Evolutionary conservation across 129 eudicot species (phyloP).

Genomic region (Pseudognaphalium luteoalbum): DNA sequence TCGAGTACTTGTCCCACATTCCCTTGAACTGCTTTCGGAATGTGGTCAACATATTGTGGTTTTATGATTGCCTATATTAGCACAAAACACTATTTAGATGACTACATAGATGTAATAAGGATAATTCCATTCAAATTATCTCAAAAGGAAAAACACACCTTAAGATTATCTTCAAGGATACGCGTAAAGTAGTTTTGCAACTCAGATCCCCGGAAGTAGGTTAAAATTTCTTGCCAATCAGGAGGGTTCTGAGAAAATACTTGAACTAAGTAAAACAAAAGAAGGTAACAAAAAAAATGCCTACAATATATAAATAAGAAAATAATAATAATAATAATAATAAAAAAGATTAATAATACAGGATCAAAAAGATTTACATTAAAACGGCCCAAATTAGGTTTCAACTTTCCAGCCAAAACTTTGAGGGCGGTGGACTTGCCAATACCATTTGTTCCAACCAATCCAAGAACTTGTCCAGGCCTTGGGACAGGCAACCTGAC

Average conservation of each 20-base stretch:
- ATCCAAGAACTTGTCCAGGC: slow-evolving; percentile 93
- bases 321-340: background rate
- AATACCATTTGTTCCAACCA: slow-evolving; percentile 90
- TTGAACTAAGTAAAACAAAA: background rate
- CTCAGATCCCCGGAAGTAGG: slow-evolving; percentile 93
- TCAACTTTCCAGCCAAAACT: slow-evolving; percentile 80
- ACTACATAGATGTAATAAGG: background rate
- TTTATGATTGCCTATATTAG: slow-evolving; percentile 77
- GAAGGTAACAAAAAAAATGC: background rate
- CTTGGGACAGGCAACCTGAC: slow-evolving; percentile 93
- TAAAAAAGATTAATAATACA: background rate
- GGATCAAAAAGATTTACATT: slow-evolving; percentile 39
- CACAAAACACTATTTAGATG: background rate
- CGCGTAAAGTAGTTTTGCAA: slow-evolving; percentile 94
- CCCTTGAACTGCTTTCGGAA: slow-evolving; percentile 99
- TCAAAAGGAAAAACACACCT: slow-evolving; percentile 42
- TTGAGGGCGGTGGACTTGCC: slow-evolving; percentile 87
- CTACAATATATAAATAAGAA: background rate
- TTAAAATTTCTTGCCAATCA: slow-evolving; percentile 96
- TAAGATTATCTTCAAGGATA: slow-evolving; percentile 89
- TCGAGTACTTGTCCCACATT: slow-evolving; percentile 91
- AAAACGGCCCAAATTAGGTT: slow-evolving; percentile 86
- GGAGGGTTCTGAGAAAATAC: slow-evolving; percentile 79
- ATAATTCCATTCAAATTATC: background rate
- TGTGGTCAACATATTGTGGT: slow-evolving; percentile 96